phyloP scores from a whole-genome alignment of 225 moss, liverwort and hornwort genomes.

The Bryum argenteum region DNA sequence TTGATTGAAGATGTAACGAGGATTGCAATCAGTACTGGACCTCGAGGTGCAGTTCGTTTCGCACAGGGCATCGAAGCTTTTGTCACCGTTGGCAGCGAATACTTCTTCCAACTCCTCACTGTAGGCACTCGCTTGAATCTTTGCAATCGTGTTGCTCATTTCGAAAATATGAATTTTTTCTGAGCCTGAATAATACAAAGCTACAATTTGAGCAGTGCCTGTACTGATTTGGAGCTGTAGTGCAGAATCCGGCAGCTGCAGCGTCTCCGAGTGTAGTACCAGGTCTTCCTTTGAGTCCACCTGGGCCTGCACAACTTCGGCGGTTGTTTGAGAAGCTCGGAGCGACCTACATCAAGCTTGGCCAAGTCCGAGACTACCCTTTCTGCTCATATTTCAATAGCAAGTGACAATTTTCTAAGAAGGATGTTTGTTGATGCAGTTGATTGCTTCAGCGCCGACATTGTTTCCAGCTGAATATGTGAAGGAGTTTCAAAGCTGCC shows the following conservation, averaged over 20 bases:
- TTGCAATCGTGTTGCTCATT: not conserved
- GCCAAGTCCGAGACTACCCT: conserved; percentile 58
- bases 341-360: conserved; percentile 97
- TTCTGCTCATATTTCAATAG: not conserved
- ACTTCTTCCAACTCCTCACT: conserved; percentile 71
- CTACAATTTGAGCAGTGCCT: not conserved
- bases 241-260: conserved; percentile 78
- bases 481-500: conserved; percentile 94
- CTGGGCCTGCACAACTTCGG: conserved; percentile 84
- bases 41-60: conserved; percentile 80
- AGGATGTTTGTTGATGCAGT: conserved; percentile 44
- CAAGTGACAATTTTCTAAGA: not conserved
- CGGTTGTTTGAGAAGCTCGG: conserved; percentile 91
- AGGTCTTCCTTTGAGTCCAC: conserved; percentile 62
- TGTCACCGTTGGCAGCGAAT: conserved; percentile 82
- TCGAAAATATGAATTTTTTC: not conserved
- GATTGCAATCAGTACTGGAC: conserved; percentile 82
- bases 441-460: conserved; percentile 94
- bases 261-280: conserved; percentile 46
- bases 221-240: conserved; percentile 33
- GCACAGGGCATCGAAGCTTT: conserved; percentile 94
- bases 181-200: not conserved
- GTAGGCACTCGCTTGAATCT: conserved; percentile 28
- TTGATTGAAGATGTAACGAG: conserved; percentile 80
- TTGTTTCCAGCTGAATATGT: conserved; percentile 95